Evolutionary conservation across 306 rosid genomes (phyloP).

Genomic region (Prunus campanulata): DNA sequence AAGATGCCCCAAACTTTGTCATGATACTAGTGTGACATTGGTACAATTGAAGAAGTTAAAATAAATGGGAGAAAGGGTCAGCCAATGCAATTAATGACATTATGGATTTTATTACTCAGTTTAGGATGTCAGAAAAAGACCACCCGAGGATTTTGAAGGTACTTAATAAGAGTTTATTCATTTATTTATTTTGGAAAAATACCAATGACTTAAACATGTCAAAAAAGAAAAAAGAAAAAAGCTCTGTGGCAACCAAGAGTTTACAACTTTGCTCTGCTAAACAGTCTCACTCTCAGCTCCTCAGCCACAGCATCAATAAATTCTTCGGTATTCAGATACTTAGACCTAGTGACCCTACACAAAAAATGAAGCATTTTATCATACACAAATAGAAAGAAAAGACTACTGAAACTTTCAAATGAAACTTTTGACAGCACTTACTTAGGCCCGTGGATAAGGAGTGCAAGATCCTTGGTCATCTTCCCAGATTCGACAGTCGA

Average conservation of each 20-base stretch:
- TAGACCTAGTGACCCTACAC: conserved; percentile 65
- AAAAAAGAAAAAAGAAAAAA: no score
- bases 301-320: conserved; percentile 81
- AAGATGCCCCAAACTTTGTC: no score
- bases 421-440: conserved; percentile 30
- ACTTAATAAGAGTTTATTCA: background rate
- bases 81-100: no score
- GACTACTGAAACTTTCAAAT: background rate
- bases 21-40: no score
- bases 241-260: background rate
- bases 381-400: background rate
- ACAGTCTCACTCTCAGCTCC: conserved; percentile 54
- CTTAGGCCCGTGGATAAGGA: conserved; percentile 80
- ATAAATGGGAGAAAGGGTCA: no score
- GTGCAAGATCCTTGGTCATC: conserved; percentile 97
- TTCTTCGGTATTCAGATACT: conserved; percentile 75
- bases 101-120: no score
- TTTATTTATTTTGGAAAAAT: background rate
- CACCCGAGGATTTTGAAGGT: background rate
- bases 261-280: conserved; percentile 41
- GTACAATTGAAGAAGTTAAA: no score
- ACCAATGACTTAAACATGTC: background rate
- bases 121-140: no score
- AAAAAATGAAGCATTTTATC: conserved; percentile 12
- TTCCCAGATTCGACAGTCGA: conserved; percentile 81